Evolutionary conservation across 257 asterid genomes (phyloP), one percentile per base, ranked within the genome.

Genomic region (Rhazya stricta): DNA sequence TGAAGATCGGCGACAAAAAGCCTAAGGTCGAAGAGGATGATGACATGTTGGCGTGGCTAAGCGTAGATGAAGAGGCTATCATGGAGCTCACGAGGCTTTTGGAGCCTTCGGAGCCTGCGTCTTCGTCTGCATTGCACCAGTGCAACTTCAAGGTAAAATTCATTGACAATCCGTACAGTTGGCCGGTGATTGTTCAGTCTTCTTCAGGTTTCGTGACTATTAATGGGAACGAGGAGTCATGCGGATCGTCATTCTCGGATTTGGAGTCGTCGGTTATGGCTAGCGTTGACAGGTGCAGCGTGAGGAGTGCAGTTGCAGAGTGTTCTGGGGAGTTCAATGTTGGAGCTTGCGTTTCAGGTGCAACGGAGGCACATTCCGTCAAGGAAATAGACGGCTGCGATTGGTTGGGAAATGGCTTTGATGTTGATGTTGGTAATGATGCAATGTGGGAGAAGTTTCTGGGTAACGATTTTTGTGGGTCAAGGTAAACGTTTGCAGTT

Each of bases 201-300:
- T 87, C 88, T n/a, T 71, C 93, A 74, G 88, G 80, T 42, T 88
- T 83, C 86, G 84, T 90, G 74, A 90, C 96, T 13, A 90, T 90
- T 65, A 83, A 90, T 78, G 89, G 90, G 1, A 90, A 90, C 81
- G 96, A 90, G 82, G 93, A 85, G 85, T 81, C 88, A 0, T 90
- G 96, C 77, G 96, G 96, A 34, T 88, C 96, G n/a, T 88, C 96
- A n/a, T 90, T 86, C 77, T 86, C 91, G 37, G 88, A 85, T 77
- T 67, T 81, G 74, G 89, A 88, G 19, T 84, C 93, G 15, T 85
- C 96, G 69, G 84, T 88, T 37, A 90, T 90, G 96, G 96, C 88
- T 48, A 88, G 96, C 82, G 39, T 86, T 43, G 90, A 90, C 80
- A 82, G 73, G 84, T 84, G 93, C 15, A 78, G 85, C 68, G 68